Conservation (phyloP, 75 land plant species). For the Selaginella tamariscina region DNA sequence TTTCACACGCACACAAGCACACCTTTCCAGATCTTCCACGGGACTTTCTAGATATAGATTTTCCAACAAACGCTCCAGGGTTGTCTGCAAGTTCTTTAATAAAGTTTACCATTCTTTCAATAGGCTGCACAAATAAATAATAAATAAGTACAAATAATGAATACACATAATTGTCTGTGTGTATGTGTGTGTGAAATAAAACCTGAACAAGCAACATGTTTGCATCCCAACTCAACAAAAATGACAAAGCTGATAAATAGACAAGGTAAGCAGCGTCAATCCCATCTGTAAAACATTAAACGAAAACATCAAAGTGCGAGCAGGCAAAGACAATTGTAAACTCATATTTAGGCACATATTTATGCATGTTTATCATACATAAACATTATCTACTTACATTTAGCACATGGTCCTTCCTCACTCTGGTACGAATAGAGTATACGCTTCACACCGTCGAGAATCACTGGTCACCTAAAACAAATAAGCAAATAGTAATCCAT, state of each 20-base stretch:
- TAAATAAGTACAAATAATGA: too few relatives aligned
- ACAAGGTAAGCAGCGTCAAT: slow-evolving; percentile 21
- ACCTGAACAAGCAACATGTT: slow-evolving; percentile 33
- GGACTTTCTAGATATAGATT: slow-evolving; percentile 14
- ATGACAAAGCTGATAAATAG: slow-evolving; percentile 33
- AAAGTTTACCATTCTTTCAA: slow-evolving; percentile 37
- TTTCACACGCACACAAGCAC: too few relatives aligned
- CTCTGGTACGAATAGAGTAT: slow-evolving; percentile 19
- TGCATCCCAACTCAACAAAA: slow-evolving; percentile 33
- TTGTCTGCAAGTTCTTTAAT: slow-evolving; percentile 40
- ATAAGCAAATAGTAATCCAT: too few relatives aligned
- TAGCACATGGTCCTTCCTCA: slow-evolving; percentile 9
- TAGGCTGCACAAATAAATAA: slow-evolving; percentile 21
- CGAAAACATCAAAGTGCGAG: too few relatives aligned
- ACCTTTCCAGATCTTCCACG: not conserved
- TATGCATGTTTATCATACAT: too few relatives aligned
- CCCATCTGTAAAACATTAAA: slow-evolving; percentile 24
- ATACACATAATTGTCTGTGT: too few relatives aligned
- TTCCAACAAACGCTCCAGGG: slow-evolving; percentile 39
- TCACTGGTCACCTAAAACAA: too few relatives aligned
- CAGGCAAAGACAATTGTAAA: too few relatives aligned
- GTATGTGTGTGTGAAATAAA: not conserved
- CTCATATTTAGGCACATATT: too few relatives aligned
- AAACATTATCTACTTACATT: slow-evolving; percentile 30
- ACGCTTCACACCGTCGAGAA: slow-evolving; percentile 26